Evolutionary conservation across 2,329 filamentous ascomycete species (phyloP).

Genomic region (Alternaria postmessia): DNA sequence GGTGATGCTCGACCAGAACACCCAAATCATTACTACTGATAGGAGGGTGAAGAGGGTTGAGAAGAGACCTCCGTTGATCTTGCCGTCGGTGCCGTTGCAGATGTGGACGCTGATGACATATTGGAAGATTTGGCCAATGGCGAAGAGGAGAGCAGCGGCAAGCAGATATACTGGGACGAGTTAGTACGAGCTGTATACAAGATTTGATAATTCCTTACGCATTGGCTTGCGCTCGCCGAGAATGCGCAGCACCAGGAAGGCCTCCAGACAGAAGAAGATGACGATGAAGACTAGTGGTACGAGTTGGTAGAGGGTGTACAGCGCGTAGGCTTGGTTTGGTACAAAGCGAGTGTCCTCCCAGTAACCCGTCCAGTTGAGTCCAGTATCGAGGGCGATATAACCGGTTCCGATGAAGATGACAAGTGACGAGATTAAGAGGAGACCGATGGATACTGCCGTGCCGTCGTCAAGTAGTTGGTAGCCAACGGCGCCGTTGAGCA

Average conservation of each 20-base stretch:
- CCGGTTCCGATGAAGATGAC: slow-evolving; percentile 87
- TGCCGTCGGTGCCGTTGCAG: slow-evolving; percentile 81
- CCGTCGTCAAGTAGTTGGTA: slow-evolving; percentile 95
- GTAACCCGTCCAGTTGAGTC: slow-evolving; percentile 81
- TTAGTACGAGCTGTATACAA: slow-evolving; percentile 22
- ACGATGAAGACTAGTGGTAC: slow-evolving; percentile 89
- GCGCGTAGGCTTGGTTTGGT: slow-evolving; percentile 74
- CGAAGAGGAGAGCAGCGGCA: slow-evolving; percentile 80
- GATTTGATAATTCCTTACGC: slow-evolving; percentile 61
- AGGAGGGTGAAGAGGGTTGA: slow-evolving; percentile 91
- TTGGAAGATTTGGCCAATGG: slow-evolving; percentile 93
- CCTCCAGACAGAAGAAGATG: slow-evolving; percentile 83
- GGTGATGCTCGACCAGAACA: slow-evolving; percentile 99
- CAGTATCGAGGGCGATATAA: slow-evolving; percentile 95
- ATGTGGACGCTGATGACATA: slow-evolving; percentile 93
- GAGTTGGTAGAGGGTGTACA: slow-evolving; percentile 95
- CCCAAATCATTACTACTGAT: slow-evolving; percentile 83
- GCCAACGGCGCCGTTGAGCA: slow-evolving; percentile 91
- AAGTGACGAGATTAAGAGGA: slow-evolving; percentile 75
- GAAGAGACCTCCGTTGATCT: slow-evolving; percentile 92
- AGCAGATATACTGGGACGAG: slow-evolving; percentile 71
- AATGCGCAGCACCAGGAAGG: slow-evolving; percentile 82
- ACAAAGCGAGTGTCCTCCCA: slow-evolving; percentile 66
- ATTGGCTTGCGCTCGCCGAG: slow-evolving; percentile 92
- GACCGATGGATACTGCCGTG: slow-evolving; percentile 79